Percentiles rank a stretch among this genome's conserved stretches.
Conservation (phyloP, 495 filamentous ascomycete genomes). For the Neurospora sp. region DNA sequence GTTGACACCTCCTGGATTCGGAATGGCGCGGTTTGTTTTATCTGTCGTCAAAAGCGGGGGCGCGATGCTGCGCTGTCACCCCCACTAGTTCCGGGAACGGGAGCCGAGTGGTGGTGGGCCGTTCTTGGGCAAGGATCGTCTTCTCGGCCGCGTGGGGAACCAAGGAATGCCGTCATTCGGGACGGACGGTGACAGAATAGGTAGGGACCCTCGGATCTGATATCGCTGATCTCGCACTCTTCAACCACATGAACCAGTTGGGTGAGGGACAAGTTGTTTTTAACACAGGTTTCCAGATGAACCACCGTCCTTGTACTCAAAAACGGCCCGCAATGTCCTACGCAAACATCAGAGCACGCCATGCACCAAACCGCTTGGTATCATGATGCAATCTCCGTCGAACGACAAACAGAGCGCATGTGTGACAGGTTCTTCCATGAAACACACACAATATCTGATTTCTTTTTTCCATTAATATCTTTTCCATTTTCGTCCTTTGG, state of each 20-base stretch:
- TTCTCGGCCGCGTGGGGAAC: neutral
- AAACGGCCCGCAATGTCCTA: neutral
- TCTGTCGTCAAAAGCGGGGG: neutral
- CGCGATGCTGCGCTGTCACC: neutral
- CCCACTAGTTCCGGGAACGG: neutral
- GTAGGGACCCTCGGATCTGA: too few species aligned
- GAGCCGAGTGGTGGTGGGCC: neutral
- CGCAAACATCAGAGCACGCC: neutral
- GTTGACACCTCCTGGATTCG: neutral
- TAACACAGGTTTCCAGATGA: neutral
- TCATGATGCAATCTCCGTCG: neutral
- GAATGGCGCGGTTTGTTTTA: neutral
- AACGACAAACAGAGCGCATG: too few species aligned
- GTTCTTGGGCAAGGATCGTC: neutral
- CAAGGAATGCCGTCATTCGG: neutral
- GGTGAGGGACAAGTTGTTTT: too few species aligned
- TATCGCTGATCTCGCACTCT: neutral
- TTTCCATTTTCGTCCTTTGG: too few species aligned
- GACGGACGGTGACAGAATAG: neutral
- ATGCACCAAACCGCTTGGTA: neutral
- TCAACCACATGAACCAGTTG: too few species aligned
- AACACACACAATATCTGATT: too few species aligned
- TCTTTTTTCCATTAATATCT: too few species aligned
- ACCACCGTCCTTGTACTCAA: neutral
- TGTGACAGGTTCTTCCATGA: too few species aligned